Conservation (phyloP, 1,284 basidiomycete genomes). For the Irpex sp. region DNA sequence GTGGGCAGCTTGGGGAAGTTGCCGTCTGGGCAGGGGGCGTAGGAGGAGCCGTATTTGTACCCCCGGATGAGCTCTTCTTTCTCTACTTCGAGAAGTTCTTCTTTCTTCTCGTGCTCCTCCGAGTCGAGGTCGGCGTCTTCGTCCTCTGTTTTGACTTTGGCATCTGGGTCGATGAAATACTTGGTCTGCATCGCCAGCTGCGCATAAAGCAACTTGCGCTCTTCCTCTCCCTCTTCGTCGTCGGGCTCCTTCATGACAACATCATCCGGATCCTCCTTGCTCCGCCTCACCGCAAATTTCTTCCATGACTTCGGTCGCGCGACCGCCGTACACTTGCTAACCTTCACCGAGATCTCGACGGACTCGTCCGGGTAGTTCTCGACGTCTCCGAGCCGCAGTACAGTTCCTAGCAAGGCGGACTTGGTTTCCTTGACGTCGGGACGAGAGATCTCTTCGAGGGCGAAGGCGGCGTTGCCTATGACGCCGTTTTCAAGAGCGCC, state of each 20-base stretch:
- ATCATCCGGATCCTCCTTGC: constrained; percentile 28
- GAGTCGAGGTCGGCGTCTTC: constrained; percentile 18
- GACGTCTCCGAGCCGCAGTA: constrained; percentile 74
- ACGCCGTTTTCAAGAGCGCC: constrained; percentile 43
- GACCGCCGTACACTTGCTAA: constrained; percentile 81
- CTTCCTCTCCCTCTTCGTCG: constrained; percentile 22
- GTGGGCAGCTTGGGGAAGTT: constrained; percentile 72
- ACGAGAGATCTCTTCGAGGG: constrained; percentile 61
- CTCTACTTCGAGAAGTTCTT: constrained; percentile 33
- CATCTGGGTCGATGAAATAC: constrained; percentile 46
- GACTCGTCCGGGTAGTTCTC: constrained; percentile 64
- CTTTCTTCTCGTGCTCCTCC: constrained; percentile 22
- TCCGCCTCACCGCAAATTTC: constrained; percentile 53
- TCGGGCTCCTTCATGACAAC: constrained; percentile 27
- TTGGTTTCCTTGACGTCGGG: constrained; percentile 71
- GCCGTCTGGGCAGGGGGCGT: constrained; percentile 81
- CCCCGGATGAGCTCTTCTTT: constrained; percentile 78
- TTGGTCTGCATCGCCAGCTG: constrained; percentile 57
- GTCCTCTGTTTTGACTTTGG: constrained; percentile 15
- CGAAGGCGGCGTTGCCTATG: constrained; percentile 70
- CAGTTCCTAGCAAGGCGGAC: constrained; percentile 59
- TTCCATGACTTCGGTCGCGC: constrained; percentile 78
- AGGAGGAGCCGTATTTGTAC: constrained; percentile 90
- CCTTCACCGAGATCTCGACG: constrained; percentile 72
- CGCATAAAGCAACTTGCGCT: constrained; percentile 40